These are phyloP conservation scores for Clohesyomyces aquaticus DNA, from an alignment of 495 filamentous ascomycete genomes.

Conservation along the genomic window DNA sequence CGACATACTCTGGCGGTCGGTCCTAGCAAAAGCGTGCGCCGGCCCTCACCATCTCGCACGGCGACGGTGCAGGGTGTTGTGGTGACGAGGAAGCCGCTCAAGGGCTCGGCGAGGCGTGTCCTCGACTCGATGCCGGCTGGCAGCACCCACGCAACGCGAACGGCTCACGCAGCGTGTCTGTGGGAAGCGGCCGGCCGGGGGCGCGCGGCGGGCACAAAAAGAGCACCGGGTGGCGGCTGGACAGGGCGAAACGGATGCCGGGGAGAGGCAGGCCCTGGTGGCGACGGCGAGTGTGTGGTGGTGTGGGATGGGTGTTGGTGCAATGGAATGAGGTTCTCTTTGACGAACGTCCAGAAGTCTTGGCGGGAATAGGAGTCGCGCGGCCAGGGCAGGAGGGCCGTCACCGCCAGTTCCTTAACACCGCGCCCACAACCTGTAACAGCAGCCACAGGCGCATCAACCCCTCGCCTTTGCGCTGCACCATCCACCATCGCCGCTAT, in stretches of 20 bases:
- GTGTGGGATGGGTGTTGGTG: neutral
- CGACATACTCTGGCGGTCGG: conserved; percentile 43
- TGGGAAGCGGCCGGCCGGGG: conserved; percentile 4
- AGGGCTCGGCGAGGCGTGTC: neutral
- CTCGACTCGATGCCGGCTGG: conserved; percentile 19
- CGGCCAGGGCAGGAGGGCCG: neutral
- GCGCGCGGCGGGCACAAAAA: neutral
- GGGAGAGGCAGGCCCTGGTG: conserved; percentile 2
- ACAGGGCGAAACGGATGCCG: neutral
- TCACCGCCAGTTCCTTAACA: neutral
- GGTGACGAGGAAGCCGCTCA: conserved; percentile 1
- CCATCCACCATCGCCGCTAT: neutral
- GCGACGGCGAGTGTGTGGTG: neutral
- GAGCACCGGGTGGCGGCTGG: neutral
- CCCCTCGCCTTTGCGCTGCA: no score
- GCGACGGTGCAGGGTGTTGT: neutral
- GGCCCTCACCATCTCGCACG: conserved; percentile 30
- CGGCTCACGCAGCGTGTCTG: neutral
- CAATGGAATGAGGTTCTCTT: conserved; percentile 14
- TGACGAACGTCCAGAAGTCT: conserved; percentile 1
- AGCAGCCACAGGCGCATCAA: neutral
- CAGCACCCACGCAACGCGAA: conserved; percentile 6
- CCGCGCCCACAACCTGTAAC: neutral
- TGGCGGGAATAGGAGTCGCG: conserved; percentile 1
- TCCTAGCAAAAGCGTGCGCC: conserved; percentile 29